A percentile compares a stretch with the other conserved stretches of the same genome.
Conservation (phyloP, 2,329 filamentous ascomycete species). For the Alternaria triticina region DNA sequence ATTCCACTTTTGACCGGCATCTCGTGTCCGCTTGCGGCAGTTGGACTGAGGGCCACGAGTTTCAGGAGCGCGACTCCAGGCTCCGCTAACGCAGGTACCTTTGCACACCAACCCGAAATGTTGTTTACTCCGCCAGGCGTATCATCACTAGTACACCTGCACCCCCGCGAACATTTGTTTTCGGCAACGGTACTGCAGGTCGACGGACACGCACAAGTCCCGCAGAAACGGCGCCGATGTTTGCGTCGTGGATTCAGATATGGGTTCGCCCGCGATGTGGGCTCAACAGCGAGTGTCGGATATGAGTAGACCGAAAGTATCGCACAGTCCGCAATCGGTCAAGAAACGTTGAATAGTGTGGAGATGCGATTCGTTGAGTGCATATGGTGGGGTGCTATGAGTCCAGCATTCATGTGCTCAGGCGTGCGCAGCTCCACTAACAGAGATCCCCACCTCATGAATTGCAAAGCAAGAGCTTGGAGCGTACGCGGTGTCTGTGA, state of each 20-base stretch:
- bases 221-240: slow-evolving; percentile 23
- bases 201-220: slow-evolving; percentile 35
- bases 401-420: slow-evolving; percentile 1
- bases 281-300: neutral
- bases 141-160: slow-evolving; percentile 21
- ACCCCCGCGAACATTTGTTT: slow-evolving; percentile 32
- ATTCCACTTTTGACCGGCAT: slow-evolving; percentile 27
- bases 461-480: slow-evolving; percentile 10
- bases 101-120: slow-evolving; percentile 36
- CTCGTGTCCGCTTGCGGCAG: slow-evolving; percentile 31
- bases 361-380: neutral
- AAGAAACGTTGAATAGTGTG: slow-evolving; percentile 2
- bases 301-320: neutral
- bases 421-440: slow-evolving; percentile 3
- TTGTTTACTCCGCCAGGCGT: slow-evolving; percentile 40
- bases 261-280: slow-evolving; percentile 2
- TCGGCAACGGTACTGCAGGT: slow-evolving; percentile 37
- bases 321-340: neutral
- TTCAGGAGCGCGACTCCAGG: slow-evolving; percentile 37
- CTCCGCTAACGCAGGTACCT: slow-evolving; percentile 49
- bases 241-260: slow-evolving; percentile 9
- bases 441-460: slow-evolving; percentile 9
- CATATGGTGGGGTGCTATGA: slow-evolving; percentile 6
- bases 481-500: slow-evolving; percentile 29
- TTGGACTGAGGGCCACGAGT: slow-evolving; percentile 33